Base-by-base conservation (phyloP, 768 basidiomycete genomes). In the Trametes coccinea region DNA sequence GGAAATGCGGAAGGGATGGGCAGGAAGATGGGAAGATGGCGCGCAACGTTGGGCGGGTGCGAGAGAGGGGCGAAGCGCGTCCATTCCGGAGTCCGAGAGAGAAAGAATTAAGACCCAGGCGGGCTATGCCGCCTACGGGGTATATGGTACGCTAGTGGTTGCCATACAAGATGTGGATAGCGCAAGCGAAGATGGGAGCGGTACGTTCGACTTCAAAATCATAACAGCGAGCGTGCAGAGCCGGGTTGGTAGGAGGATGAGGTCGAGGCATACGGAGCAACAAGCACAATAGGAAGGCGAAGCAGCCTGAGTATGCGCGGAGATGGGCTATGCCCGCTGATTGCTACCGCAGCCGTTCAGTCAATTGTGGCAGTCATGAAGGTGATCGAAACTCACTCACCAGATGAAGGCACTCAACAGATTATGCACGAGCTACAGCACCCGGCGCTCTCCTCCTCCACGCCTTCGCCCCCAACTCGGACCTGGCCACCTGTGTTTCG, bases 341-440 rank as follows among this genome's bases (percentile, higher is more conserved):
- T 37, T 44, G 39, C 39, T 27, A n/a, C 9, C n/a, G 5, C 11
- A 33, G 33, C 47, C 34, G 7, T 37, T 37, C 34, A 37, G 34
- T 37, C 34, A 37, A 37, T 6, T 6, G 5, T 5, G 11, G 11
- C 34, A 37, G 11, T 11, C 34, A 37, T 6, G 11, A 11, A 37
- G 46, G 46, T 47, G 16, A 61, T 29, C 22, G 11, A 44, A n/a
- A 33, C n/a, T 7, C 49, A 29, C 61, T 13, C 9, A 53, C 17
- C 47, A 46, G 5, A 13, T 17, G 7, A 41, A 49, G 34, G 31
- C 59, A 31, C 61, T 66, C 62, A 81, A 60, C 77, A 80, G 6
- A 81, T 72, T 11, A 74, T 63, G 66, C 79, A 81, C 6, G 76
- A 72, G 5, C 70, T 68, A 49, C 78, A 80, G 56, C 78, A 75